Conservation (phyloP, 2,329 filamentous ascomycete species). For the Fusarium chaquense region DNA sequence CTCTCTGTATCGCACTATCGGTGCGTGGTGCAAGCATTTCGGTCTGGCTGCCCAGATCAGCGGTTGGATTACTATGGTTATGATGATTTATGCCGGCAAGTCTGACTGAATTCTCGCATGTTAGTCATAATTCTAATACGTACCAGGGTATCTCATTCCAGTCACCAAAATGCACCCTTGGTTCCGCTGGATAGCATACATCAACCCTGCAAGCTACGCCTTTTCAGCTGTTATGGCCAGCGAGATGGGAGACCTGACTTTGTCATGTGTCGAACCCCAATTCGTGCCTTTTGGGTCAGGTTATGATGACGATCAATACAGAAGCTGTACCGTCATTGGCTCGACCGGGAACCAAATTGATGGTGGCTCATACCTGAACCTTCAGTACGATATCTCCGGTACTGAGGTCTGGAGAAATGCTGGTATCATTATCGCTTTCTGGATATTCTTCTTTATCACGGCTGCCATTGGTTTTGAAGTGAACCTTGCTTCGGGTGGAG, state of each 20-base stretch:
- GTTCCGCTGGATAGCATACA: conserved; percentile 72
- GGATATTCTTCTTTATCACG: background rate
- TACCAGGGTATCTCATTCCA: conserved; percentile 61
- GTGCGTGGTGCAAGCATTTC: background rate
- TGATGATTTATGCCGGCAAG: conserved; percentile 63
- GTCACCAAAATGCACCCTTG: conserved; percentile 59
- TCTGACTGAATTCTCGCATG: background rate
- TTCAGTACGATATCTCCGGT: background rate
- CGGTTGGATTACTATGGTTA: conserved; percentile 63
- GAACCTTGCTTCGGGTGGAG: background rate
- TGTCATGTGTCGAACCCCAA: background rate
- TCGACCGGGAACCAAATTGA: background rate
- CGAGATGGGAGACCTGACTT: conserved; percentile 60
- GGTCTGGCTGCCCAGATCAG: background rate
- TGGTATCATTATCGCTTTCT: background rate
- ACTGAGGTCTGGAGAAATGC: background rate
- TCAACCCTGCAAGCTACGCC: conserved; percentile 70
- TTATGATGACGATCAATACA: background rate
- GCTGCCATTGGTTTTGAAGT: background rate
- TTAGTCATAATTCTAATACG: conserved; percentile 15
- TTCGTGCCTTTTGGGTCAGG: conserved; percentile 45
- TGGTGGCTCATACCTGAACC: background rate
- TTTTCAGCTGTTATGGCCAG: conserved; percentile 74
- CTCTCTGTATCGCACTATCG: background rate
- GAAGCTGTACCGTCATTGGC: background rate